A percentile compares a stretch with the other conserved stretches of the same genome.
phyloP scores from a whole-genome alignment of 192 early-diverging fungal genomes.

The Pilaira anomala region DNA sequence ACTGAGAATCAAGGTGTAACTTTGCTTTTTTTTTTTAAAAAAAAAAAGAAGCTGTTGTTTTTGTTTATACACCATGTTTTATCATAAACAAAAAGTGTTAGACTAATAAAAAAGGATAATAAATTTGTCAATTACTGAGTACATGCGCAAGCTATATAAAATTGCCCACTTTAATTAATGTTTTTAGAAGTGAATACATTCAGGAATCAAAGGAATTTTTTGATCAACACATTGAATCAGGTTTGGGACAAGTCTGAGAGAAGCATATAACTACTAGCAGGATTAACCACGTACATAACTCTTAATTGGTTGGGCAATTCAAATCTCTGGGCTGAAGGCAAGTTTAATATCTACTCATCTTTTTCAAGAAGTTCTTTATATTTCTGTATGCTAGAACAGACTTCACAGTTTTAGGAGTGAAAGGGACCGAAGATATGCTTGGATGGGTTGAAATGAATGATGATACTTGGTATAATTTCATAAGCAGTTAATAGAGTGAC shows the following conservation, averaged over 20 bases:
- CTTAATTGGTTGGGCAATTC: slow-evolving; percentile 9
- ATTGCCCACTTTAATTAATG: no score
- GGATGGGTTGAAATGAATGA: background rate
- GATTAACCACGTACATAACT: no score
- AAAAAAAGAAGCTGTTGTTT: no score
- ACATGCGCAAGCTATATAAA: no score
- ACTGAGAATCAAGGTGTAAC: no score
- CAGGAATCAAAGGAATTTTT: slow-evolving; percentile 2
- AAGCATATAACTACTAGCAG: no score
- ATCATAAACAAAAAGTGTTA: no score
- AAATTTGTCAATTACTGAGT: no score
- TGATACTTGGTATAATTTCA: background rate
- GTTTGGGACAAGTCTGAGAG: background rate
- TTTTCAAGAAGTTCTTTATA: slow-evolving; percentile 4
- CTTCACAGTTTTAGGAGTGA: background rate
- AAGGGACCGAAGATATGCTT: background rate
- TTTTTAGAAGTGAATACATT: slow-evolving; percentile 4
- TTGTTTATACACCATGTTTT: no score
- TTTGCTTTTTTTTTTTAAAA: no score
- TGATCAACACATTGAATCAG: slow-evolving; percentile 11
- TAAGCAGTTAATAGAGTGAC: background rate
- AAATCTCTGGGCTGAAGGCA: slow-evolving; percentile 7
- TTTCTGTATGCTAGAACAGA: background rate
- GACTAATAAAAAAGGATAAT: no score
- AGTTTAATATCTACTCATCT: background rate